Conservation (phyloP, 176 grass and related monocot species). For the Cenchrus americanus region DNA sequence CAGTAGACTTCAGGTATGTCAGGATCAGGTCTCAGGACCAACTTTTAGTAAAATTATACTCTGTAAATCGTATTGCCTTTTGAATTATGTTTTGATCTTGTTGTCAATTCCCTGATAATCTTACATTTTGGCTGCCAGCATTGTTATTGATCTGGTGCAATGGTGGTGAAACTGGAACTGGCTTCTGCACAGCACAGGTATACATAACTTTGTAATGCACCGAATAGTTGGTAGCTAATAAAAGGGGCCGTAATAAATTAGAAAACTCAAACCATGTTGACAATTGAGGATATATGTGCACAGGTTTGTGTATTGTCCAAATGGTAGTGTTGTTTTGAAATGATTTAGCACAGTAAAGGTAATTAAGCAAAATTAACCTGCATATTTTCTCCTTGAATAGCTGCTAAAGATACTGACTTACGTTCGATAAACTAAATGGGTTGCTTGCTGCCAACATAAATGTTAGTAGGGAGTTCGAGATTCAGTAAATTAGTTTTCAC, state of each 20-base stretch:
- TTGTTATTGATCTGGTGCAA: neutral
- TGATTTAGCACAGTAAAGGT: neutral
- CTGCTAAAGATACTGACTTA: neutral
- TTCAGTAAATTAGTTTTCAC: neutral
- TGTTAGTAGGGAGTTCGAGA: neutral
- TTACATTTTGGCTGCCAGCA: neutral
- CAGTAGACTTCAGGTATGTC: slow-evolving; percentile 5
- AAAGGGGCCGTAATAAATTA: neutral
- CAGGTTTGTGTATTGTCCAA: neutral
- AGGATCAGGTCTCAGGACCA: neutral
- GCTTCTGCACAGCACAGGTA: slow-evolving; percentile 1
- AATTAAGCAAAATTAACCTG: neutral
- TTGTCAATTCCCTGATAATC: neutral
- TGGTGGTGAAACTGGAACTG: slow-evolving; percentile 7
- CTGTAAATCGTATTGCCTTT: slow-evolving; percentile 12
- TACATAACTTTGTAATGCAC: neutral
- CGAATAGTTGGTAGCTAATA: neutral
- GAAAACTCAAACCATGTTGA: neutral
- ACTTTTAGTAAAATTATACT: neutral
- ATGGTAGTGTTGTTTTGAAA: neutral
- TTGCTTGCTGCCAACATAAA: neutral
- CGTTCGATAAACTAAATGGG: neutral
- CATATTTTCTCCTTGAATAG: neutral
- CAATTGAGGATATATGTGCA: neutral
- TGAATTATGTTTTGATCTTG: slow-evolving; percentile 6